Evolutionary conservation across 1,139 yeast genomes (phyloP), one percentile per base, ranked within the genome.

Genomic region (Candida neerlandica): DNA sequence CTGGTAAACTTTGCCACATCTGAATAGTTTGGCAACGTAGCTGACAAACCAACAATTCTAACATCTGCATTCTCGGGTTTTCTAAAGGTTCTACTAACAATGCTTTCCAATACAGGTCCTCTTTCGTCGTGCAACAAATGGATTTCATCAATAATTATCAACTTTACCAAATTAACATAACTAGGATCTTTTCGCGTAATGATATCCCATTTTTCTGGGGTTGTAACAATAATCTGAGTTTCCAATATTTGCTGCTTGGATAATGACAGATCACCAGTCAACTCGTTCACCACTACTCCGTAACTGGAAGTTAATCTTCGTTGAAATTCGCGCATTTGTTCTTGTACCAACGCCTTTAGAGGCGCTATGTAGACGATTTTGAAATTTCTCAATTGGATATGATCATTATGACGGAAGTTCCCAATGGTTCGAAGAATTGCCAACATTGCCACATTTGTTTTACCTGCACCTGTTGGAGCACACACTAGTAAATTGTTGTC

Each of bases 391-490:
- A 82, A 64, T 41, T 78, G 73, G 9, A 89, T 64, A 0, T 85
- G 86, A 0, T 65, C 65, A 11, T 66, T 62, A 46, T 76, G 68
- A 57, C 86, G 73, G 61, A 70, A 80, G 46, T 86, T 80, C 0
- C 81, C 73, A 26, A 91, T 66, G 0, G 89, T 73, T 48, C 86
- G 75, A 19, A 92, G 70, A 5, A 89, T 79, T 0, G 97, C 74
- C 49, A 94, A 70, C 82, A 94, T 78, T 0, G 99, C 99, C 32
- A 92, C 96, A 65, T 94, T 94, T 12, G 99, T 94, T 65, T 94
- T 94, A 71, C 99, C 99, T 3, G 97, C 97, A 69, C 99, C 99
- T 0, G 99, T 94, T 3, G 99, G 99, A 0, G 99, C 98, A 78
- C 98, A 92, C 57, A 94, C 73, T 18, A 94, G 71, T 44, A 94